Evolutionary conservation across 1,139 yeast genomes (phyloP).

Genomic region (Saccharomyces hybrid): DNA sequence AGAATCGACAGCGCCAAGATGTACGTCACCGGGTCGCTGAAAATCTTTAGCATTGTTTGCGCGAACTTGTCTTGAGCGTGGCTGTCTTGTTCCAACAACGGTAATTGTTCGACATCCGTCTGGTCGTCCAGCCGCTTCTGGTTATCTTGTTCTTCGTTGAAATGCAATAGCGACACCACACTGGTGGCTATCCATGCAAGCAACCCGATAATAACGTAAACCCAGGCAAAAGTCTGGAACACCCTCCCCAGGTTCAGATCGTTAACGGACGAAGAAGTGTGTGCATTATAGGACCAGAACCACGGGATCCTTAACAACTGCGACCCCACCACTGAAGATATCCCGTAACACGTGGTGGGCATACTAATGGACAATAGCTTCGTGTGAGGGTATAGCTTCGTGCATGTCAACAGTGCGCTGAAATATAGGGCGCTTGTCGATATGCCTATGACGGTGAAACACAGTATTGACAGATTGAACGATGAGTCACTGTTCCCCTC

Average conservation of each 20-base stretch:
- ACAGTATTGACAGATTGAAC: conserved; percentile 11
- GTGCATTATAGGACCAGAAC: conserved; percentile 31
- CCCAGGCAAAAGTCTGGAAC: conserved; percentile 49
- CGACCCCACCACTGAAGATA: conserved; percentile 52
- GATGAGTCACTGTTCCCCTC: conserved; percentile 5
- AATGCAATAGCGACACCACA: conserved; percentile 44
- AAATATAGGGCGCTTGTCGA: conserved; percentile 80
- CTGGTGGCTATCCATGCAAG: conserved; percentile 58
- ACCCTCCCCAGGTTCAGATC: conserved; percentile 44
- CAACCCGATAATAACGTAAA: conserved; percentile 50
- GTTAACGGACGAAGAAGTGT: conserved; percentile 1
- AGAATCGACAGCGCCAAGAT: conserved; percentile 55
- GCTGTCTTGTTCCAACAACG: conserved; percentile 8
- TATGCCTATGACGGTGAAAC: conserved; percentile 58
- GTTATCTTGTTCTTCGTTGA: conserved; percentile 31
- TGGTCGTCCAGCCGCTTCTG: conserved; percentile 28
- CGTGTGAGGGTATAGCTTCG: conserved; percentile 65
- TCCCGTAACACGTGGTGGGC: conserved; percentile 83
- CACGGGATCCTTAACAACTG: conserved; percentile 42
- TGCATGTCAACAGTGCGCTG: conserved; percentile 73
- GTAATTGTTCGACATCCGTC: conserved; percentile 9
- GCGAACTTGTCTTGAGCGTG: conserved; percentile 4
- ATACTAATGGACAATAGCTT: conserved; percentile 79
- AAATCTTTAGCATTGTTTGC: conserved; percentile 34
- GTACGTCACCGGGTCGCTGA: conserved; percentile 61